Evolutionary conservation across 2,329 filamentous ascomycete genomes (phyloP), one percentile per base, ranked within the genome.

Genomic region (Colletotrichum sp.): DNA sequence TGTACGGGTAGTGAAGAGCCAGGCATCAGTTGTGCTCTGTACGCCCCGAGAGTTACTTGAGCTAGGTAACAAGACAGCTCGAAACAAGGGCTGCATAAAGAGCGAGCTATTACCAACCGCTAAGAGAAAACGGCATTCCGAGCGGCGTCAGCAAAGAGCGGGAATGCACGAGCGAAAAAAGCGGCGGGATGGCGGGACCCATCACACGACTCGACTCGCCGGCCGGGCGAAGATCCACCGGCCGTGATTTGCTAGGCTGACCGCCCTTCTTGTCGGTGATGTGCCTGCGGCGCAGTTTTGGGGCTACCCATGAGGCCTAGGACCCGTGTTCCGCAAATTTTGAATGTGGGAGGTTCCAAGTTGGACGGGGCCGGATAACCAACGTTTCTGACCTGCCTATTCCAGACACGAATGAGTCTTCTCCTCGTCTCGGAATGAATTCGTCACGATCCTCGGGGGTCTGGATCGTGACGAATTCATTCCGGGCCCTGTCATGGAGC

Each of bases 161-260:
- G 66, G 32, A 59, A 28, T 55, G 32, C n/a, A 59, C n/a, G 32
- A 57, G 52, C 30, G 30, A 36, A 52, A 32, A 60, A 36, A 49
- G 32, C 21, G 16, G 55, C 64, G 26, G 26, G 44, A 49, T 49
- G 44, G 32, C 67, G 26, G 67, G 55, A 36, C 18, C 18, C 55
- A 34, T 62, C 67, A 62, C 16, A 69, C 57, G 57, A 60, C 68
- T 70, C 68, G 36, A 62, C 57, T 16, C 36, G 32, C 34, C 55
- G 66, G 62, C 55, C 67, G 34, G 36, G 68, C 55, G 55, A 49
- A 62, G 68, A 63, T 63, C 57, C 57, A 70, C 68, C 57, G n/a
- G 57, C 28, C 57, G 28, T 44, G 57, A 69, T 60, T 69, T 76
- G 74, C 59, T 76, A 76, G 71, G 28, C 74, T 76, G 74, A 76